These are phyloP conservation scores for Glycine soja DNA, from an alignment of 306 rosid genomes.

Conservation along the genomic window DNA sequence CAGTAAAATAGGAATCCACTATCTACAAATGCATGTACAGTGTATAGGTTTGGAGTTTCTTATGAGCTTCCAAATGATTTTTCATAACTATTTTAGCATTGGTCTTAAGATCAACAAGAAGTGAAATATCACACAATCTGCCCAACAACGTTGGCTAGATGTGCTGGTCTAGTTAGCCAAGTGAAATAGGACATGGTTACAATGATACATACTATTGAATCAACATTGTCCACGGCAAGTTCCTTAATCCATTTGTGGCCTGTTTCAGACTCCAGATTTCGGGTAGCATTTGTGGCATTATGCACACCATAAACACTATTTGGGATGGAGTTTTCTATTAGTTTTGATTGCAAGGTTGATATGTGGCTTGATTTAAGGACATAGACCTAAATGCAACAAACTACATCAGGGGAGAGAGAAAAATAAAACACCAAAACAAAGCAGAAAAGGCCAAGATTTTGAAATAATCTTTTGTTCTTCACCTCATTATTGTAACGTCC, in stretches of 20 bases:
- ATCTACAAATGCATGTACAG: background rate
- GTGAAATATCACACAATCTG: no score
- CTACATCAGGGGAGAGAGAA: conserved; percentile 43
- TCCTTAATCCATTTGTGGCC: conserved; percentile 80
- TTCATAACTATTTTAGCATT: no score
- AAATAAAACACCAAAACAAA: conserved; percentile 8
- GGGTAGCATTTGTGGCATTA: conserved; percentile 71
- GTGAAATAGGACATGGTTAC: conserved; percentile 29
- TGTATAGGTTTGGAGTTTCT: background rate
- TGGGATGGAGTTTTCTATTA: conserved; percentile 61
- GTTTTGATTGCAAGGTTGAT: conserved; percentile 81
- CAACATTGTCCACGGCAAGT: conserved; percentile 73
- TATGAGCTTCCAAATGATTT: no score
- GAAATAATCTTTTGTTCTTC: conserved; percentile 59
- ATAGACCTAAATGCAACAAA: conserved; percentile 62
- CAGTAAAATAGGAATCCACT: conserved; percentile 17
- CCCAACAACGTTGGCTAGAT: background rate
- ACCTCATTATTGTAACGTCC: conserved; percentile 92
- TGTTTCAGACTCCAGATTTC: conserved; percentile 66
- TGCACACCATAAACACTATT: conserved; percentile 73
- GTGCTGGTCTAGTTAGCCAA: conserved; percentile 17
- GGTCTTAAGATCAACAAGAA: no score
- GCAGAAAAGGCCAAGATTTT: conserved; percentile 19
- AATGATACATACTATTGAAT: conserved; percentile 59
- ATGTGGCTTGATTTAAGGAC: conserved; percentile 92